Evolutionary conservation across 257 asterid genomes (phyloP).

Genomic region (Gardenia jasminoides): DNA sequence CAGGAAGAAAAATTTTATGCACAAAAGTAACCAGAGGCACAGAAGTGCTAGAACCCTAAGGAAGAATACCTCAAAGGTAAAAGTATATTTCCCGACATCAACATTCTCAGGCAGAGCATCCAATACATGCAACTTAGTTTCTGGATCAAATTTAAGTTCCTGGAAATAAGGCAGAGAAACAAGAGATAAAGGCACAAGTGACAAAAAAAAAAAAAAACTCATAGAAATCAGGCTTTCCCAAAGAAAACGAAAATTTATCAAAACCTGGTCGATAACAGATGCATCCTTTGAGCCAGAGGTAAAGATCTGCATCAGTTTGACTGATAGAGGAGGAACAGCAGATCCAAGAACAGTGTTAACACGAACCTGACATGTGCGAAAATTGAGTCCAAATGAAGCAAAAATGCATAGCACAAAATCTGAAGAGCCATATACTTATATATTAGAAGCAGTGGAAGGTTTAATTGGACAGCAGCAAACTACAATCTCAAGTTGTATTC

Average conservation of each 20-base stretch:
- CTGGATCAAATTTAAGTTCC: conserved; percentile 73
- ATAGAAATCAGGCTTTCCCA: not conserved
- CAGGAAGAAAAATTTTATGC: conserved; percentile 7
- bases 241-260: conserved; percentile 16
- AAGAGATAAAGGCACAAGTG: not conserved
- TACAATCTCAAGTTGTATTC: not conserved
- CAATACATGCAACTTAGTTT: conserved; percentile 59
- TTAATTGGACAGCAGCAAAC: not conserved
- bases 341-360: conserved; percentile 85
- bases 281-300: conserved; percentile 82
- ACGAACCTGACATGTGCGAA: conserved; percentile 47
- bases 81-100: conserved; percentile 70
- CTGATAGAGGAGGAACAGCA: conserved; percentile 69
- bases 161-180: conserved; percentile 25
- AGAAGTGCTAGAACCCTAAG: conserved; percentile 6
- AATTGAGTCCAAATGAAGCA: not conserved
- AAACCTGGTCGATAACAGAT: conserved; percentile 76
- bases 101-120: conserved; percentile 61
- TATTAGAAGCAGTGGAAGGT: not conserved
- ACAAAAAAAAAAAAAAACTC: not conserved
- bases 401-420: not conserved
- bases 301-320: conserved; percentile 82
- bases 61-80: conserved; percentile 74
- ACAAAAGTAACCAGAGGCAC: conserved; percentile 8
- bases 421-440: not conserved